Conservation (phyloP, 371 early-diverging fungal genomes). For the Ecytonucleospora hepatopenaei region DNA sequence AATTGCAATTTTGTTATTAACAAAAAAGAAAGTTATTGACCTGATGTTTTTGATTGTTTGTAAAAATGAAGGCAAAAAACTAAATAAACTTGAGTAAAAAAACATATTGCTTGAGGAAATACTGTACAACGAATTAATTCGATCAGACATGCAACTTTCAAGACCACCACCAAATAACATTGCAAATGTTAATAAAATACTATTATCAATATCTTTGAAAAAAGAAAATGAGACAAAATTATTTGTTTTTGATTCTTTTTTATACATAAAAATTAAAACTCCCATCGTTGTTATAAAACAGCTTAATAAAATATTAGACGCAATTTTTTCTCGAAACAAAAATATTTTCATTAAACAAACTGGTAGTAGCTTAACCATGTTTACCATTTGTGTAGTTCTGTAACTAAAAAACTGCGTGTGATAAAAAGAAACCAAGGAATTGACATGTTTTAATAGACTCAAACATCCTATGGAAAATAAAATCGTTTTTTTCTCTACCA, state of each 20-base stretch:
- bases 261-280: not conserved
- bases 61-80: constrained; percentile 62
- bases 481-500: no score
- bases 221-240: not conserved
- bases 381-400: not conserved
- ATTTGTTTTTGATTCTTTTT: not conserved
- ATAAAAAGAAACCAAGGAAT: not conserved
- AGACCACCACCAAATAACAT: constrained; percentile 79
- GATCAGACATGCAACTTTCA: constrained; percentile 89
- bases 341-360: not conserved
- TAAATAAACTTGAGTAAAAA: constrained; percentile 79
- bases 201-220: no score
- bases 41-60: constrained; percentile 60
- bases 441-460: not conserved
- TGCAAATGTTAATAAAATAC: constrained; percentile 66
- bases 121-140: constrained; percentile 66
- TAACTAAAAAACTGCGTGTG: not conserved
- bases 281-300: not conserved
- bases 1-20: constrained; percentile 64
- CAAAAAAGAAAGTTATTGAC: constrained; percentile 66
- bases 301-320: not conserved
- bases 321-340: not conserved
- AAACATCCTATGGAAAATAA: not conserved
- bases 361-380: not conserved
- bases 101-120: constrained; percentile 78